These are phyloP conservation scores for Roridomyces roridus DNA, from an alignment of 768 basidiomycete species.

Conservation along the genomic window DNA sequence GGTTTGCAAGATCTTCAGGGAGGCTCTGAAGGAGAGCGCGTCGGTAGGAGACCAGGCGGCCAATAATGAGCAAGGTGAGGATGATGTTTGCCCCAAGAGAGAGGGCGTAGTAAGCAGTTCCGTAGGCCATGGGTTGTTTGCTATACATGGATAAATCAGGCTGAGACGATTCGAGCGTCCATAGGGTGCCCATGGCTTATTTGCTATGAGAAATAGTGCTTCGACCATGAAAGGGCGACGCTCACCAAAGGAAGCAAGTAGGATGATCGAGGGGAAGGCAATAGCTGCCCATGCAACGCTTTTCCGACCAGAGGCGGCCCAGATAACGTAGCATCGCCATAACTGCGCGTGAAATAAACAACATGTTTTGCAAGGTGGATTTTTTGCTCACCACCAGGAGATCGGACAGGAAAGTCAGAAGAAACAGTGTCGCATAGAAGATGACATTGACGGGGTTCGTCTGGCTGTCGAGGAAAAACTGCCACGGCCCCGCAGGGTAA, in stretches of 20 bases:
- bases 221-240: background rate
- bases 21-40: slow-evolving; percentile 34
- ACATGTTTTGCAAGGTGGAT: background rate
- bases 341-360: slow-evolving; percentile 32
- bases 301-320: slow-evolving; percentile 41
- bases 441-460: slow-evolving; percentile 48
- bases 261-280: slow-evolving; percentile 41
- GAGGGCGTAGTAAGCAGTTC: slow-evolving; percentile 45
- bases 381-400: slow-evolving; percentile 43
- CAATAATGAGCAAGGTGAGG: slow-evolving; percentile 45
- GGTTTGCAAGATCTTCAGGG: slow-evolving; percentile 38
- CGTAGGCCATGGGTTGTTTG: slow-evolving; percentile 38
- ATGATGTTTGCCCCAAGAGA: slow-evolving; percentile 49
- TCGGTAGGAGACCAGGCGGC: slow-evolving; percentile 41
- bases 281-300: slow-evolving; percentile 37
- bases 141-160: slow-evolving; percentile 48
- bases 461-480: slow-evolving; percentile 48
- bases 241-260: slow-evolving; percentile 49
- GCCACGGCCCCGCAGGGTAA: slow-evolving; percentile 43
- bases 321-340: slow-evolving; percentile 56
- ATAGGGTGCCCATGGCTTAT: slow-evolving; percentile 47
- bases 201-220: background rate
- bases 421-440: slow-evolving; percentile 48
- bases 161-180: slow-evolving; percentile 49
- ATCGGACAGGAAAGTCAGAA: slow-evolving; percentile 49